Base-by-base conservation (phyloP, 2,329 filamentous ascomycete species). In the Ophiocordyceps sinensis region DNA sequence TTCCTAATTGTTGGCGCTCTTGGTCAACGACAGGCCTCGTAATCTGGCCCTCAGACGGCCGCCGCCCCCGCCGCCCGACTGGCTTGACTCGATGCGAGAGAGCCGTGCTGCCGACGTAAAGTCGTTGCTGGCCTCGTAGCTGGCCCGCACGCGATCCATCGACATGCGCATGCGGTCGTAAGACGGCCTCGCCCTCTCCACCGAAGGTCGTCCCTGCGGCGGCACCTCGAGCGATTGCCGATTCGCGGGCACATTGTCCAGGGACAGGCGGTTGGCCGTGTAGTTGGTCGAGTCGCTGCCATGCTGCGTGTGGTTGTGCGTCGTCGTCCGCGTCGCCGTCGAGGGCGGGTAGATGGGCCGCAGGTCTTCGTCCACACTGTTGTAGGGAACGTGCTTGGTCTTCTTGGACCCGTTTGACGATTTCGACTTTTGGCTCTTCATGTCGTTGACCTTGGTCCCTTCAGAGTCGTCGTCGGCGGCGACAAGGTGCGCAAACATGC, bases 211-310 rank as follows among this genome's bases (percentile, higher is more conserved):
- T 36, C 56, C 62, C 38, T 54, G 53, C 35, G 48, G 46, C 38
- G 59, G 56, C 39, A 64, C 57, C 44, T 83, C 79, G 48, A 77
- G 58, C n/a, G 79, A 79, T 49, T 69, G 65, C 45, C 77, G 73
- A 50, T 77, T 75, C 37, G 72, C 67, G 48, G 37, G 35, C 32
- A 13, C 23, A 8, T 46, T 41, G 14, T 53, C 51, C 23, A 77
- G 57, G 14, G 79, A 79, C 49, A 69, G 65, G 45, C 78, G 73
- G 51, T 77, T 75, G 39, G 71, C 66, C 19, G 86, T 93, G 59
- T 87, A 93, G 52, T 93, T 88, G 39, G 91, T 95, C 45, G 86
- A 89, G 60, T 94, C 88, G 63, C 88, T 95, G 45, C 87, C 86
- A 51, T 89, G 93, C 56, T 94, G 85, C 53, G 85, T 91, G 39